A percentile compares a stretch with the other conserved stretches of the same genome.
Conservation (phyloP, 2,329 filamentous ascomycete species). For the Cyphellophora europaea region DNA sequence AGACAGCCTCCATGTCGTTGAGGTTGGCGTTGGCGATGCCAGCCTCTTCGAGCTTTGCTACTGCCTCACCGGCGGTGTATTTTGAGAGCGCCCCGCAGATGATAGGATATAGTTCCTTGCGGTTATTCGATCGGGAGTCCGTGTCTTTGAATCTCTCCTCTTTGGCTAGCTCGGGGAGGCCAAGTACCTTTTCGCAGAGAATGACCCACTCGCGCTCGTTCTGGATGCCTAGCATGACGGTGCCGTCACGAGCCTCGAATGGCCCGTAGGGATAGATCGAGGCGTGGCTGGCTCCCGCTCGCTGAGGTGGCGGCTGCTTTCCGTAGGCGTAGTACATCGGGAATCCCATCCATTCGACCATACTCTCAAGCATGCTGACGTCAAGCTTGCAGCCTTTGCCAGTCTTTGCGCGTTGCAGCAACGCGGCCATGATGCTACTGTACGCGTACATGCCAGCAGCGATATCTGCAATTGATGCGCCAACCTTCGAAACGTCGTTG, state of each 20-base stretch:
- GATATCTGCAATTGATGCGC: conserved; percentile 47
- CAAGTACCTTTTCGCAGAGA: conserved; percentile 39
- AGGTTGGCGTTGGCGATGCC: conserved; percentile 48
- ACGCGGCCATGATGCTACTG: conserved; percentile 40
- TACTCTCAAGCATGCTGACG: conserved; percentile 49
- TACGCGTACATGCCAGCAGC: conserved; percentile 45
- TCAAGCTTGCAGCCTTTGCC: conserved; percentile 42
- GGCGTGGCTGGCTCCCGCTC: conserved; percentile 44
- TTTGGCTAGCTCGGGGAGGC: conserved; percentile 29
- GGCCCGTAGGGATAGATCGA: conserved; percentile 50
- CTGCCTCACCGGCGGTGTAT: conserved; percentile 30
- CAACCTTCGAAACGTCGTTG: conserved; percentile 39
- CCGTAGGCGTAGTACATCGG: conserved; percentile 46
- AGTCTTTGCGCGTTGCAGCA: conserved; percentile 40
- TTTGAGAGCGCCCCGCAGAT: conserved; percentile 35
- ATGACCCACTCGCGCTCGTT: conserved; percentile 48
- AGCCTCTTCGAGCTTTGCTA: conserved; percentile 35
- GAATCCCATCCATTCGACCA: conserved; percentile 52
- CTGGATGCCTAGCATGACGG: conserved; percentile 49
- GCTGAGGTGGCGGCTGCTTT: conserved; percentile 32
- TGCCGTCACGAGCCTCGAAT: conserved; percentile 39
- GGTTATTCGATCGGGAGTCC: conserved; percentile 36
- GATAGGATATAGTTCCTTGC: conserved; percentile 35
- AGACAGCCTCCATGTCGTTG: conserved; percentile 46
- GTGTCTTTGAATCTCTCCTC: conserved; percentile 42